Base-by-base conservation (phyloP, 257 asterid genomes). In the Rauvolfia tetraphylla region DNA sequence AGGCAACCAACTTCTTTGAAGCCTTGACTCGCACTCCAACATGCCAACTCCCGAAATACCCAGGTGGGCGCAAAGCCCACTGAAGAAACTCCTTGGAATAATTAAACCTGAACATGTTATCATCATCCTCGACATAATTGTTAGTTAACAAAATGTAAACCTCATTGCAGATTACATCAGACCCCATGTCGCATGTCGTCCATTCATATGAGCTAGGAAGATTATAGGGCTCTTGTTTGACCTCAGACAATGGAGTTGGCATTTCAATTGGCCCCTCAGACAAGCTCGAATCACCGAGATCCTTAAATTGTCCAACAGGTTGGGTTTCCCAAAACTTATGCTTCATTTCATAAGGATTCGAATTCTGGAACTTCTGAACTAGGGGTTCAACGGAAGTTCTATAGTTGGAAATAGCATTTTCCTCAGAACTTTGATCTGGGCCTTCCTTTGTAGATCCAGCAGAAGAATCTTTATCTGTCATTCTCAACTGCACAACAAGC, bases 281-380 rank as follows among this genome's bases (percentile, higher is more conserved):
- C 51, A 93, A 85, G 81, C 81, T 85, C 17, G 88, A 22, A 69
- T 87, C 87, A 22, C 95, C 96, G 9, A 90, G 88, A 83, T 93
- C 98, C 87, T 87, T 91, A 83, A 93, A 93, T 78, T 93, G 97
- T 27, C 93, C 95, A 44, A 93, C 98, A 3, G 97, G 98, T 56
- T 93, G 98, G 15, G 95, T 90, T 81, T 93, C 98, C 98, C 98
- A 93, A 78, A 93, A 93, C 73, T 87, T 93, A 65, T 93, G 98
- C 81, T 81, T 80, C 86, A 87, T 78, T 10, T 78, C 79, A 2
- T 44, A 57, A 6, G 77, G 81, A 71, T 78, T 78, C 61, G 86
- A 62, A 39, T 70, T 73, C 73, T 76, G 89, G 65, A 86, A 81
- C 78, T 82, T 72, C 71, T 86, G 88, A 46, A 86, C 89, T 68